Base-by-base conservation (phyloP, 192 early-diverging fungal species). In the Coemansia sp. region DNA sequence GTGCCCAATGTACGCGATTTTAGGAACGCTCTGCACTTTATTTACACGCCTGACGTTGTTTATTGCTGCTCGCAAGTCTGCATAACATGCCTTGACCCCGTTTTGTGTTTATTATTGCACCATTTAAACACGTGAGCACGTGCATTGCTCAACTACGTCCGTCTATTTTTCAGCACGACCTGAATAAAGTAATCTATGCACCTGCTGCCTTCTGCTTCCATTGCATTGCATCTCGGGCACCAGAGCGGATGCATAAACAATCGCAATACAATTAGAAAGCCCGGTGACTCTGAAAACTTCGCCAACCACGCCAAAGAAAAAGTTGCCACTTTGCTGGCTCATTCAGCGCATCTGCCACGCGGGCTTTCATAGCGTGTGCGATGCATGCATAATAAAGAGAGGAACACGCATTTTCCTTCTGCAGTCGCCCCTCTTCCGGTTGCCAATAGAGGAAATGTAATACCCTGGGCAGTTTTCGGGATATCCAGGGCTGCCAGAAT, bases 71-170 rank as follows among this genome's bases (percentile, higher is more conserved):
- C 32, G 32, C 5, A 7, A 32, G 41, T n/a, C 41, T 43, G 41
- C 41, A 43, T 43, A 32, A 32, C 0, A 32, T 32, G 32, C 32
- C 32, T 32, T 32, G 32, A 32, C 32, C 32, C 32, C 32, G 32
- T 32, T 17, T n/a, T 12, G 43, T 45, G n/a, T 49, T 49, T 19
- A 58, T 10, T n/a, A 58, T 58, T 58, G 56, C 39, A 58, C 56
- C 56, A 43, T 58, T 19, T 11, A 37, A 22, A 23, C 56, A 58
- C 56, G 56, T 58, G 56, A 35, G 15, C n/a, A n/a, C 32, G 41
- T 37, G 38, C 29, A 58, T 58, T 12, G 17, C 56, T 17, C 25
- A 7, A 19, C 56, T 49, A 22, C 19, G 1, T 4, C 5, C 47
- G 47, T 17, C 47, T 49, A 49, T 49, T 49, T 49, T 49, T 21